Base-by-base conservation (phyloP, 306 rosid genomes). In the Quercus alba region DNA sequence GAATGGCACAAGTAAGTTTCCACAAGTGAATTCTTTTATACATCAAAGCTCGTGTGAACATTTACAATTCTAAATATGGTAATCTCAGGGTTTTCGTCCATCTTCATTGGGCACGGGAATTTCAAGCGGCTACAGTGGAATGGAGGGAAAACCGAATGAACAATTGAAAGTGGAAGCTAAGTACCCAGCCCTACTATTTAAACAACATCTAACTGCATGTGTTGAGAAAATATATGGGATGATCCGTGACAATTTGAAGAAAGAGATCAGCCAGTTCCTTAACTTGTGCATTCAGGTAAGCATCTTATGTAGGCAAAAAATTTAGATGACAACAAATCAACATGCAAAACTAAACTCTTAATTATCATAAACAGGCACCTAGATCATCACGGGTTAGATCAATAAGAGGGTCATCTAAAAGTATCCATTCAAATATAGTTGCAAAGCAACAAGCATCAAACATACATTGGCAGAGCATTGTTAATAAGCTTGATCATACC, bases 81-180 rank as follows among this genome's bases (percentile, higher is more conserved):
- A 72, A 77, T 77, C 62, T 74, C 88, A 93, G 98, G 98, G 97
- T 58, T 83, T 91, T 52, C 97, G 87, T 77, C 86, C 97, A 71
- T 83, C 97, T 76, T 85, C 98, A 70, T 73, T 88, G 90, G 85
- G 89, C 57, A 72, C 87, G 83, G 98, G 98, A 80, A 81, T 87
- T 83, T 93, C 97, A 71, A 91, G 91, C 72, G 98, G 98, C 59
- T 93, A 93, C 68, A 88, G 97, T 79, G 97, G 97, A 82, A 91
- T 91, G 91, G 77, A 84, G 33, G 98, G 89, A 33, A 89, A 93
- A 86, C 84, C 85, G 13, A 90, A 90, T 71, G 90, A 86, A 51
- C 91, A 84, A 69, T 90, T 92, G 30, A 93, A 88, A 88, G 91
- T 93, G 77, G 97, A 93, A 81, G 94, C 98, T 76, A 93, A 93